Conservation (phyloP, 2,329 filamentous ascomycete species). For the Botrytis hyacinthi region DNA sequence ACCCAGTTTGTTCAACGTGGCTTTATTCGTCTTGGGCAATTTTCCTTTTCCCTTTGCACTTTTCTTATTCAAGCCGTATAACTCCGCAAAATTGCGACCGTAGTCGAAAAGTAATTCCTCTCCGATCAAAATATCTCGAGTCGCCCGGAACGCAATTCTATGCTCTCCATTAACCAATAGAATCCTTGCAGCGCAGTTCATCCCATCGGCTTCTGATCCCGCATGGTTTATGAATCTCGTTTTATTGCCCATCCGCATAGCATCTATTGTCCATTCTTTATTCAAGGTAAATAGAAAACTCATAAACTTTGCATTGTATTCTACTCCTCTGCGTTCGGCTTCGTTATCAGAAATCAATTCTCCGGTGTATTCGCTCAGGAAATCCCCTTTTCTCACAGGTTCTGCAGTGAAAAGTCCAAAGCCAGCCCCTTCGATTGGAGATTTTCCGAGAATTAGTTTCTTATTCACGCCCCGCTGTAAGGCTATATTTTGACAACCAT, state of each 20-base stretch:
- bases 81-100: conserved; percentile 64
- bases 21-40: conserved; percentile 26
- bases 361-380: conserved; percentile 77
- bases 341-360: conserved; percentile 57
- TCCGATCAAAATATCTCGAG: conserved; percentile 63
- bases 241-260: conserved; percentile 74
- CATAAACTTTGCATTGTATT: conserved; percentile 41
- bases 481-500: conserved; percentile 68
- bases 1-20: conserved; percentile 29
- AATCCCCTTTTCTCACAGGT: conserved; percentile 54
- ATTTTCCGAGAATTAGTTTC: conserved; percentile 66
- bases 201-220: conserved; percentile 55
- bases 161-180: conserved; percentile 73
- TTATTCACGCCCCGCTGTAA: conserved; percentile 68
- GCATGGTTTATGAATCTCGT: conserved; percentile 83
- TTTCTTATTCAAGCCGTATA: conserved; percentile 49
- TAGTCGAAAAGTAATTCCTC: conserved; percentile 84
- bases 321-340: conserved; percentile 35
- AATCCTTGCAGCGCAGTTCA: conserved; percentile 65
- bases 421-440: conserved; percentile 64
- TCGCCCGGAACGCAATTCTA: conserved; percentile 71
- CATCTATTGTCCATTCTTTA: conserved; percentile 57
- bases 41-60: conserved; percentile 7
- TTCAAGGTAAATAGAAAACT: conserved; percentile 55
- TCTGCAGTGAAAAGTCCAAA: conserved; percentile 69